A percentile compares a stretch with the other conserved stretches of the same genome.
phyloP scores from a whole-genome alignment of 2,329 filamentous ascomycete species.

The Pyrenochaeta sp. region DNA sequence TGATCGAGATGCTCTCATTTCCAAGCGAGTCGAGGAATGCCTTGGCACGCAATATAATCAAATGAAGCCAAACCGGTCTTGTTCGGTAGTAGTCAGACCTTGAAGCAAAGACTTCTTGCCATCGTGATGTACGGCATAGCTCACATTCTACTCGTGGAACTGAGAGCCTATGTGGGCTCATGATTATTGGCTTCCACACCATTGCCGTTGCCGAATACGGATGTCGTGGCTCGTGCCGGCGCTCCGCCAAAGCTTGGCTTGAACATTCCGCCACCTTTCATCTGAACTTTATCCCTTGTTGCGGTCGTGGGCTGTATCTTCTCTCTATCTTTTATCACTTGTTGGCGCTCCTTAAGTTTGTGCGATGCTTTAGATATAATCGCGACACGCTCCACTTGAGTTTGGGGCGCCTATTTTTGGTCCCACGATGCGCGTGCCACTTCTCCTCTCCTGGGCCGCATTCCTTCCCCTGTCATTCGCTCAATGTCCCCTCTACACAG shows the following conservation, averaged over 20 bases:
- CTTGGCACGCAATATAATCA: slow-evolving; percentile 31
- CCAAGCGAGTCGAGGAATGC: slow-evolving; percentile 2
- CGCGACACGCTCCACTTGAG: not conserved
- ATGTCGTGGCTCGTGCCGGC: slow-evolving; percentile 6
- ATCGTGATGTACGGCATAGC: not conserved
- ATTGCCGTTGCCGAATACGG: not conserved
- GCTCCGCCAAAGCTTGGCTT: slow-evolving; percentile 14
- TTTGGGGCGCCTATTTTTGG: not conserved
- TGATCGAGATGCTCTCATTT: not conserved
- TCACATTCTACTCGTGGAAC: slow-evolving; percentile 4
- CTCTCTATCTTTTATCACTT: not conserved
- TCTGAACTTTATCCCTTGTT: not conserved
- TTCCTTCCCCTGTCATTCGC: slow-evolving; percentile 30
- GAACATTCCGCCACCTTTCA: slow-evolving; percentile 4
- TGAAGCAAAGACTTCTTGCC: not conserved
- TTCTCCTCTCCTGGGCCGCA: slow-evolving; percentile 10
- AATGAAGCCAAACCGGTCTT: slow-evolving; percentile 7
- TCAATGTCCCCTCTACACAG: slow-evolving; percentile 55
- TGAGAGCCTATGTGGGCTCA: not conserved
- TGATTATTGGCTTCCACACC: not conserved
- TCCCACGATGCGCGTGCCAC: slow-evolving; percentile 18
- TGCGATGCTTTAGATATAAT: not conserved
- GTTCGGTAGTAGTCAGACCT: not conserved
- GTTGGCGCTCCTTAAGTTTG: not conserved
- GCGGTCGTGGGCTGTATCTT: not conserved